A percentile compares a stretch with the other conserved stretches of the same genome.
These are phyloP conservation scores for Vickermania spadyakhi DNA, from an alignment of 208 protist species.

Conservation along the genomic window DNA sequence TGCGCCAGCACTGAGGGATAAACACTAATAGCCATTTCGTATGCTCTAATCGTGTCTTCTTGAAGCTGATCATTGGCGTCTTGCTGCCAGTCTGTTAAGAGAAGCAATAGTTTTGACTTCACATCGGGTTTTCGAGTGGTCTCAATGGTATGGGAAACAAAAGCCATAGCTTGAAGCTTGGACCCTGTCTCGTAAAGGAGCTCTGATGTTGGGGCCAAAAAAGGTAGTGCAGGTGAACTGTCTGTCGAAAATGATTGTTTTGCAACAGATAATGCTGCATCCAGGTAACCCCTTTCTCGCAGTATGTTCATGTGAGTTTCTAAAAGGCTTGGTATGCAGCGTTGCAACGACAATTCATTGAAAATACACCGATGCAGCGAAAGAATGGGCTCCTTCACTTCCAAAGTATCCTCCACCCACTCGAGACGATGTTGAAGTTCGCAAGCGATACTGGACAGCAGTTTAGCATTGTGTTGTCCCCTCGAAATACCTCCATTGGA, in stretches of 20 bases:
- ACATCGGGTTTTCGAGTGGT: slow-evolving; percentile 12
- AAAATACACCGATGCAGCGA: slow-evolving; percentile 76
- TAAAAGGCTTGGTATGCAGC: slow-evolving; percentile 67
- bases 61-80: slow-evolving; percentile 61
- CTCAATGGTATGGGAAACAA: slow-evolving; percentile 39
- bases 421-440: slow-evolving; percentile 23
- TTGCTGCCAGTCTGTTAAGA: slow-evolving; percentile 49
- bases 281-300: slow-evolving; percentile 56
- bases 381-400: slow-evolving; percentile 70
- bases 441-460: slow-evolving; percentile 9
- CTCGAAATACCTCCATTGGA: background rate
- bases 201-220: slow-evolving; percentile 79
- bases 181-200: slow-evolving; percentile 80
- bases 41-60: slow-evolving; percentile 76
- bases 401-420: slow-evolving; percentile 48
- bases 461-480: background rate
- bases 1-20: slow-evolving; percentile 81
- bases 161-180: slow-evolving; percentile 64
- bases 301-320: slow-evolving; percentile 75
- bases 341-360: slow-evolving; percentile 32
- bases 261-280: slow-evolving; percentile 64
- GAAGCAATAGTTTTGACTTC: background rate
- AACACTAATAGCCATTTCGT: slow-evolving; percentile 50
- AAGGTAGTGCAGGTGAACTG: slow-evolving; percentile 8
- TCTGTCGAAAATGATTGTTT: slow-evolving; percentile 29